phyloP scores from a whole-genome alignment of 2,329 filamentous ascomycete species.

The Fulvia fulva region DNA sequence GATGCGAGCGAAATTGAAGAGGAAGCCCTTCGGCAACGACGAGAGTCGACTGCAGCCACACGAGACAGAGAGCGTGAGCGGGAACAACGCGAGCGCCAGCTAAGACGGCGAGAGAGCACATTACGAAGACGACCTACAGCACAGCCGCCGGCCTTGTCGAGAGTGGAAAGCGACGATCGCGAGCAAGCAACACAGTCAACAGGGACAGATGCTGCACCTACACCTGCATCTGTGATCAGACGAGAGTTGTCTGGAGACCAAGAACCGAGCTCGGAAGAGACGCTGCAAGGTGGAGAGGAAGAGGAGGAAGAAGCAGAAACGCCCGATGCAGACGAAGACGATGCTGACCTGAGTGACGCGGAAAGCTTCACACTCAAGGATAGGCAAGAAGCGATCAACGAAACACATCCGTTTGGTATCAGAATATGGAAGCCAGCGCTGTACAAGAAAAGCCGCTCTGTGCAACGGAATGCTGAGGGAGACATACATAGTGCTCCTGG shows the following conservation, averaged over 20 bases:
- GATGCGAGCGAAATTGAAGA: slow-evolving; percentile 74
- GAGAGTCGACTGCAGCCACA: slow-evolving; percentile 19
- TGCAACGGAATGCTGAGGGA: slow-evolving; percentile 91
- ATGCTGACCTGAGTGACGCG: slow-evolving; percentile 76
- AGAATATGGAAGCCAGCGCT: slow-evolving; percentile 97
- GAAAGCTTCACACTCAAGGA: slow-evolving; percentile 98
- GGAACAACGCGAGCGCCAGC: slow-evolving; percentile 25
- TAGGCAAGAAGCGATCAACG: slow-evolving; percentile 94
- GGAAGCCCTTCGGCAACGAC: slow-evolving; percentile 51
- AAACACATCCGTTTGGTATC: slow-evolving; percentile 98
- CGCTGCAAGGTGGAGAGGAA: slow-evolving; percentile 39
- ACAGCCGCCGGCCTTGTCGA: slow-evolving; percentile 44
- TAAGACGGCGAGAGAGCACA: slow-evolving; percentile 51
- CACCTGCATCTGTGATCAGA: neutral
- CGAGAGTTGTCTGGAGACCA: slow-evolving; percentile 16
- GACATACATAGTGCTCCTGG: slow-evolving; percentile 96
- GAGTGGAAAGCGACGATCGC: slow-evolving; percentile 48
- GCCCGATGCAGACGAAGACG: slow-evolving; percentile 48
- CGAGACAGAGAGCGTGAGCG: slow-evolving; percentile 24
- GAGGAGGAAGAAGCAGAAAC: slow-evolving; percentile 42
- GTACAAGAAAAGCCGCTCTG: slow-evolving; percentile 96
- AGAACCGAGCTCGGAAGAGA: slow-evolving; percentile 36
- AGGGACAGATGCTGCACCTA: slow-evolving; percentile 23
- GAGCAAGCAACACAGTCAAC: slow-evolving; percentile 28
- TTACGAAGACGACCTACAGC: slow-evolving; percentile 47